Conservation (phyloP, 192 early-diverging fungal genomes). For the Oehlia diaphana region DNA sequence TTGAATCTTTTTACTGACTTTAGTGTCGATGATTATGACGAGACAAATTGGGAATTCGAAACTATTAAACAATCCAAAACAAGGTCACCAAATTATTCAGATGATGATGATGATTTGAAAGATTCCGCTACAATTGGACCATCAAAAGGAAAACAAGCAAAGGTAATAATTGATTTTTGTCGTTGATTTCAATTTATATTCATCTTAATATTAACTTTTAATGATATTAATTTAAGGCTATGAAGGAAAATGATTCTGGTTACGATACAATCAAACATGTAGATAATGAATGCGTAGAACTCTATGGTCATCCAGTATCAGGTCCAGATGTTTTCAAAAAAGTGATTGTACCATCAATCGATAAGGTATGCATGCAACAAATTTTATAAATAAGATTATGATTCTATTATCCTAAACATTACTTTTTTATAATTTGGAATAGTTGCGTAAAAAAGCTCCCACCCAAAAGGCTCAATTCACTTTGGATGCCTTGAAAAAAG, state of each 20-base stretch:
- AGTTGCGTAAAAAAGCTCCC: conserved; percentile 38
- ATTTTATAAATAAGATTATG: not conserved
- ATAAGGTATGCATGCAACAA: conserved; percentile 7
- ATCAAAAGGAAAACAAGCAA: conserved; percentile 26
- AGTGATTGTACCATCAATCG: conserved; percentile 31
- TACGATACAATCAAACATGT: conserved; percentile 41
- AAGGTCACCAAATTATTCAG: conserved; percentile 21
- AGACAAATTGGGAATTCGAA: conserved; percentile 57
- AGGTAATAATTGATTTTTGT: conserved; percentile 9
- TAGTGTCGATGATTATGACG: conserved; percentile 38
- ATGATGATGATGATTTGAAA: conserved; percentile 19
- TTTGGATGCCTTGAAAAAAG: conserved; percentile 40
- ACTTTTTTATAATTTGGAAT: not conserved
- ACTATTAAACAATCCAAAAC: conserved; percentile 45
- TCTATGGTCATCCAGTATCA: conserved; percentile 22
- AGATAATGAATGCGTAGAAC: conserved; percentile 32
- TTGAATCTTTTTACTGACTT: not conserved
- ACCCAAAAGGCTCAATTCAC: conserved; percentile 39
- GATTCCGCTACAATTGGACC: conserved; percentile 27
- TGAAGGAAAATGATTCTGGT: conserved; percentile 34
- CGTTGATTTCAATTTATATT: not conserved
- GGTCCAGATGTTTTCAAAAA: conserved; percentile 38
- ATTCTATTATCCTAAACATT: not conserved
- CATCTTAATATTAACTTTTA: conserved; percentile 9
- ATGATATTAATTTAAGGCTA: conserved; percentile 10